Percentiles rank a stretch among this genome's conserved stretches.
phyloP scores from a whole-genome alignment of 2,329 filamentous ascomycete species.

The Fusarium protoensiforme region DNA sequence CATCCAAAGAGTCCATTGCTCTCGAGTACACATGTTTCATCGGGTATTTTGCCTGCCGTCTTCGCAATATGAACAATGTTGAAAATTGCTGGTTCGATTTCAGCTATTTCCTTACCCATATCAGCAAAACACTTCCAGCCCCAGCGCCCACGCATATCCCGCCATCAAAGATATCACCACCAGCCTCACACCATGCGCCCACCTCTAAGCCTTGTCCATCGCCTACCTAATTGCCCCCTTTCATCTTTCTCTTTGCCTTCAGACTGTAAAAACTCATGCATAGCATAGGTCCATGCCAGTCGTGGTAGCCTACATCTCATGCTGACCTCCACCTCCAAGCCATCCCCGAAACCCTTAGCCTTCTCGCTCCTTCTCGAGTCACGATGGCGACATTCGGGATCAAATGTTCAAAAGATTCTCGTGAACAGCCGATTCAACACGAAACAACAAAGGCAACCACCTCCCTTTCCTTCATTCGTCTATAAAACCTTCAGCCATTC shows the following conservation, averaged over 20 bases:
- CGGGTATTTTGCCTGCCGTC: not conserved
- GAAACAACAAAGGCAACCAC: not conserved
- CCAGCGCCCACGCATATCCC: not conserved
- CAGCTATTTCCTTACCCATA: not conserved
- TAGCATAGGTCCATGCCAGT: not conserved
- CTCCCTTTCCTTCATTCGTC: not conserved
- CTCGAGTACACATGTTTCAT: not conserved
- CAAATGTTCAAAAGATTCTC: not conserved
- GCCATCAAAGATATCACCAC: not conserved
- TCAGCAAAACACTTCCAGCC: not conserved
- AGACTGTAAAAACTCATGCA: not conserved
- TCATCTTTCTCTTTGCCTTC: not conserved
- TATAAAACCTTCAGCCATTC: not conserved
- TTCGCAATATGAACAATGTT: not conserved
- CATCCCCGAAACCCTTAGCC: not conserved
- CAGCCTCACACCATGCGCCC: not conserved
- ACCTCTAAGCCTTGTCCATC: not conserved
- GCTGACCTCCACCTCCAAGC: not conserved
- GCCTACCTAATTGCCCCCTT: not conserved
- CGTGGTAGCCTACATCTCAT: not conserved
- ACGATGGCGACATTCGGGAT: not conserved
- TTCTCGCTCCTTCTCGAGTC: not conserved
- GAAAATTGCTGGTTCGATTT: not conserved
- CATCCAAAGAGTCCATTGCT: not conserved
- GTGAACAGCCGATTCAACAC: not conserved